Percentiles rank a stretch among this genome's conserved stretches.
Conservation (phyloP, 805 yeast genomes). For the Metschnikowia koreensis region DNA sequence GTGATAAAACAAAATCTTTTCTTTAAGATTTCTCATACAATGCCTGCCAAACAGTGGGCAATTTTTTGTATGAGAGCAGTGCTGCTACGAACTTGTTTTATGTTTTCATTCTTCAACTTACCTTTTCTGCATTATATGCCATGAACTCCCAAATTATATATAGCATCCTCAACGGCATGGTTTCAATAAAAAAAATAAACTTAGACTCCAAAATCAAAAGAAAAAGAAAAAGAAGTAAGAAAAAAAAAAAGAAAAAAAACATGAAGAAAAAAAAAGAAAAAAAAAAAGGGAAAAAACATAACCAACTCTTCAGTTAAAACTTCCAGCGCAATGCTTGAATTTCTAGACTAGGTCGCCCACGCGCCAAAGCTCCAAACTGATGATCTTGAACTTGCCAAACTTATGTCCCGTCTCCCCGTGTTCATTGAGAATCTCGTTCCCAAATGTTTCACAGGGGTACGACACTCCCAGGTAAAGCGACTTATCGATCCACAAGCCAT, state of each 20-base stretch:
- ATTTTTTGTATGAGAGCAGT: constrained; percentile 4
- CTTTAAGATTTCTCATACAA: constrained; percentile 15
- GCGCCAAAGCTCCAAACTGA: constrained; percentile 85
- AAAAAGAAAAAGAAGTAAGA: not conserved
- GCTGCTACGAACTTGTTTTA: constrained; percentile 24
- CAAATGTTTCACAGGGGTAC: constrained; percentile 78
- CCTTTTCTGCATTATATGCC: constrained; percentile 19
- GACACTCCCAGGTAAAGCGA: constrained; percentile 75
- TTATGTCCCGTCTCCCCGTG: constrained; percentile 19
- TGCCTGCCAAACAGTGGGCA: not conserved
- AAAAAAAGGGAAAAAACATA: not conserved
- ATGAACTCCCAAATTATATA: constrained; percentile 20
- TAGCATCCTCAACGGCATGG: constrained; percentile 52
- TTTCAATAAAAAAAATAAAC: constrained; percentile 10
- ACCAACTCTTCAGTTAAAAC: too few species aligned
- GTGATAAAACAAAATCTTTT: constrained; percentile 22
- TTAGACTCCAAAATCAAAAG: too few species aligned
- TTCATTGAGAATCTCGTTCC: constrained; percentile 68
- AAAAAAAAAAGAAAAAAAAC: not conserved
- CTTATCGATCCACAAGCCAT: constrained; percentile 86
- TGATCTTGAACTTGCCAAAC: constrained; percentile 62
- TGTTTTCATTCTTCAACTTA: constrained; percentile 7
- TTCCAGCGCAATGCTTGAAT: not conserved
- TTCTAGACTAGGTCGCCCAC: constrained; percentile 41
- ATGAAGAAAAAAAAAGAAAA: not conserved